Base-by-base conservation (phyloP, 768 basidiomycete genomes). In the Scleroderma bovista region DNA sequence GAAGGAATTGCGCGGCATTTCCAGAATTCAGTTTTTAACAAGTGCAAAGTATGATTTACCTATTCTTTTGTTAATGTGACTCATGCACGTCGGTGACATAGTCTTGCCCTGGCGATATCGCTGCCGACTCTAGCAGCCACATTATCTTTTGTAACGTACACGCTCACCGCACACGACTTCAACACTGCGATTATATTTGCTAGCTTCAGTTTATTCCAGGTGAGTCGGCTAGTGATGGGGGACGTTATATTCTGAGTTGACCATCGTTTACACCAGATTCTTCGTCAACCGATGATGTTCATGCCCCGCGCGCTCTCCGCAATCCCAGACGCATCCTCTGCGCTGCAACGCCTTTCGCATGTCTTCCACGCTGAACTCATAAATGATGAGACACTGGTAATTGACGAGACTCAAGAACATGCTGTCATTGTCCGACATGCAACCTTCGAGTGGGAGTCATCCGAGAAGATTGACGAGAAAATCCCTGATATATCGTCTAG, bases 201-300 rank as follows among this genome's bases (percentile, higher is more conserved):
- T 6, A 81, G 78, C 20, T 68, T 86, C 47, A 77, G 80, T 52
- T 66, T 84, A 48, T 81, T 83, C 67, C 75, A 81, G 60, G 72
- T 72, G 59, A 47, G 59, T 49, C 24, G 10, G 17, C 44, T 32
- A 15, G 26, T 52, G 39, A 19, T 24, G 23, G 9, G n/a, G 22
- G 10, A 1, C 16, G 24, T 26, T 11, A 38, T 23, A 24, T n/a
- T 22, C 44, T 13, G n/a, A 3, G 20, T 5, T 40, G 11, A 16
- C 17, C 11, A 15, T 11, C 11, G 19, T 11, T 40, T 12, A 15
- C 47, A 47, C 19, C 67, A 81, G 70, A 73, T 87, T 19, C 75
- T 86, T 32, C 76, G 84, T 13, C 84, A 86, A 62, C 84, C 84
- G 0, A 77, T 84, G 72, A 77, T 81, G 77, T 81, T 81, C 62